Evolutionary conservation across 1,284 basidiomycete genomes (phyloP), one percentile per base, ranked within the genome.

Genomic region (Athelia sp.): DNA sequence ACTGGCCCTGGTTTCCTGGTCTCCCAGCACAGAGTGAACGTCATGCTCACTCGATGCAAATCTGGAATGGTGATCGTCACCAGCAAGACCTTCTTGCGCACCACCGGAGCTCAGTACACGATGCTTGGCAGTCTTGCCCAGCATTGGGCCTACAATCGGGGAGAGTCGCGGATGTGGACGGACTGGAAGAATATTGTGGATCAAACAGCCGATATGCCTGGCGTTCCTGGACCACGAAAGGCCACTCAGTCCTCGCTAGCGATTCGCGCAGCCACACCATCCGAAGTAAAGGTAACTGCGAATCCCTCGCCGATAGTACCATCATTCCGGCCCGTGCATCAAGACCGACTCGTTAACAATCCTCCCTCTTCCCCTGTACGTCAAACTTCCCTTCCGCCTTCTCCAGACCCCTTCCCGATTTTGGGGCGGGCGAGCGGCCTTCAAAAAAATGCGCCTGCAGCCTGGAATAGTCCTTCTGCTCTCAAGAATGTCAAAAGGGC

Each of bases 21-120:
- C 1, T 66, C 63, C 1, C 40, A 54, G n/a, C 63, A 70, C 26
- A 62, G 75, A 18, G 64, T 71, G 52, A 78, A 78, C 50, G 76
- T 77, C 38, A 63, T 76, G 64, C 67, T 78, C 8, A 72, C 74
- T n/a, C 62, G 76, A 18, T 75, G 71, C 56, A 65, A 64, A 48
- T 62, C 55, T 31, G 73, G 72, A 0, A 71, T 75, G 59, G 62
- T 75, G 23, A 61, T 78, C 40, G 66, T 74, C 18, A 67, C 70
- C 1, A 70, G 61, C 44, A 55, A 58, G 21, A 46, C 43, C 2
- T 76, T 78, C 55, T 54, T 73, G n/a, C 38, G 47, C 38, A 18
- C 48, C 6, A 45, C 29, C 10, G 54, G 51, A 4, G 67, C 64
- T 0, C 47, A 55, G 17, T 9, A 53, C 15, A 75, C 69, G 0